These are phyloP conservation scores for Candida boidinii DNA, from an alignment of 805 yeast species.

Conservation along the genomic window DNA sequence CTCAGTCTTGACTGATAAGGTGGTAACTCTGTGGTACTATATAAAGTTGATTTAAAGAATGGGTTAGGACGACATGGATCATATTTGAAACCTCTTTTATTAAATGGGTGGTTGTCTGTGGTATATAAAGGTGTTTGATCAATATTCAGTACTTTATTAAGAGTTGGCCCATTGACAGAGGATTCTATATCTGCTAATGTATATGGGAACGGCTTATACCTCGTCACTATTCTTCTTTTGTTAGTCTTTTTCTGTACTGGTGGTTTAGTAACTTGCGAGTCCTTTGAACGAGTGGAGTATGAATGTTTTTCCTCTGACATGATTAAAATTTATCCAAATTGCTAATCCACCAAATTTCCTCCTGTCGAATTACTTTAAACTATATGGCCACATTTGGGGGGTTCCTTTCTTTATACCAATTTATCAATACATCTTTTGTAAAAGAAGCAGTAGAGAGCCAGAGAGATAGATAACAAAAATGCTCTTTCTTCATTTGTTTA, in stretches of 20 bases:
- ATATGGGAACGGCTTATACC: slow-evolving; percentile 27
- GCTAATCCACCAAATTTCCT: no score
- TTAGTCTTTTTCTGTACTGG: neutral
- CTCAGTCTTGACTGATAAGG: slow-evolving; percentile 54
- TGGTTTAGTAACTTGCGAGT: no score
- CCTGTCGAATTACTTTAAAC: no score
- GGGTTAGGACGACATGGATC: slow-evolving; percentile 71
- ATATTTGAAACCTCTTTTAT: slow-evolving; percentile 75
- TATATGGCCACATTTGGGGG: no score
- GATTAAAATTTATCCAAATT: no score
- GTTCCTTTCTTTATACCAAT: no score
- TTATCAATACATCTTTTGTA: no score
- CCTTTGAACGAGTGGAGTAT: no score
- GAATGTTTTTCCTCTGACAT: no score
- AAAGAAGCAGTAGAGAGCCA: no score
- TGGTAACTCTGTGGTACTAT: slow-evolving; percentile 64
- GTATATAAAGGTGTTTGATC: slow-evolving; percentile 24
- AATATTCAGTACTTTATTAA: slow-evolving; percentile 8
- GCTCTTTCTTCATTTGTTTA: no score
- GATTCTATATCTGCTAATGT: slow-evolving; percentile 19
- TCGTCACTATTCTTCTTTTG: slow-evolving; percentile 11
- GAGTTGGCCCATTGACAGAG: slow-evolving; percentile 11
- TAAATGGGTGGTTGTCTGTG: slow-evolving; percentile 74
- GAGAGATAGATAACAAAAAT: no score
- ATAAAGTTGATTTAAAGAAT: slow-evolving; percentile 44